Evolutionary conservation across 352 stramenopile genomes (phyloP).

Genomic region (Globisporangium heterothallicum): DNA sequence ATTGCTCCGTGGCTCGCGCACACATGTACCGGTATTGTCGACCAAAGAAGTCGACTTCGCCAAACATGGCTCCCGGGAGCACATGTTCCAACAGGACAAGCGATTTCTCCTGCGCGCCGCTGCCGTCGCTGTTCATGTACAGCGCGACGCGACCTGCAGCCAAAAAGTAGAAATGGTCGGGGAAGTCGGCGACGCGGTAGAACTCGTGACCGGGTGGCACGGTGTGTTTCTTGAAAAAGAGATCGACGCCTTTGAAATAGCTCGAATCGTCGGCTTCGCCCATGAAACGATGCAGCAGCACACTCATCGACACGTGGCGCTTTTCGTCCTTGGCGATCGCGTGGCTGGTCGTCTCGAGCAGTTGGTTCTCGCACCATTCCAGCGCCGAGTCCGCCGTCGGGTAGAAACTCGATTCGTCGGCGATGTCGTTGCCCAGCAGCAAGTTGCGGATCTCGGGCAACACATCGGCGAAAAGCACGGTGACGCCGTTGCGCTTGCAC

Average conservation of each 20-base stretch:
- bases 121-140: conserved; percentile 74
- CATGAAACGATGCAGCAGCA: conserved; percentile 76
- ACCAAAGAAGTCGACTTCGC: conserved; percentile 84
- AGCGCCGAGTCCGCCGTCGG: conserved; percentile 66
- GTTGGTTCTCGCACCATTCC: conserved; percentile 71
- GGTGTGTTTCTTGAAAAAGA: conserved; percentile 53
- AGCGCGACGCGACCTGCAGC: conserved; percentile 61
- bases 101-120: conserved; percentile 29
- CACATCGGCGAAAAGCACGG: conserved; percentile 62
- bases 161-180: conserved; percentile 74
- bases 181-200: conserved; percentile 58
- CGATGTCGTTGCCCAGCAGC: conserved; percentile 73
- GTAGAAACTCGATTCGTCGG: conserved; percentile 54
- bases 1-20: conserved; percentile 37
- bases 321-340: conserved; percentile 23
- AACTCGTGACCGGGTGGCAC: conserved; percentile 61
- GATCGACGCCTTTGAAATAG: conserved; percentile 59
- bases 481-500: conserved; percentile 66
- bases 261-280: conserved; percentile 61
- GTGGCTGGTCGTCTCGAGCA: conserved; percentile 35
- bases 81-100: conserved; percentile 63
- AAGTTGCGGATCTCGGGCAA: conserved; percentile 63
- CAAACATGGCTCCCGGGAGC: conserved; percentile 77
- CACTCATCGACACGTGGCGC: conserved; percentile 49
- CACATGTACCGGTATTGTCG: conserved; percentile 63